Evolutionary conservation across 306 rosid genomes (phyloP), one percentile per base, ranked within the genome.

Genomic region (Albizia julibrissin): DNA sequence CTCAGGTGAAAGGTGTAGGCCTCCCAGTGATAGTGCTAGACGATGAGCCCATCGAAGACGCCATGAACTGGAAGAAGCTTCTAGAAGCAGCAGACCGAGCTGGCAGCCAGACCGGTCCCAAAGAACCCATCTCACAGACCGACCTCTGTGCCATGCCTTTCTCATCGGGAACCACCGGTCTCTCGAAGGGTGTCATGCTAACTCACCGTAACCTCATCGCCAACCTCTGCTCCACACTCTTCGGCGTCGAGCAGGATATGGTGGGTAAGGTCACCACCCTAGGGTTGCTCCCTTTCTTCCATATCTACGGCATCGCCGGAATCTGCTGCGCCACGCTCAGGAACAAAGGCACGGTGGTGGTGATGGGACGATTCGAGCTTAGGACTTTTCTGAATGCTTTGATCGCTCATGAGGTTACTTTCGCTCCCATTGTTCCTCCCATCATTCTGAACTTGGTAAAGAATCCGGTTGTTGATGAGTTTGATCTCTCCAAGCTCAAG

Each of bases 121-220:
- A 75, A 50, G 91, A 88, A 74, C 56, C 84, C 3, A 34, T 92
- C 46, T 47, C 81, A 6, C 99, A 93, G 79, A 89, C 47, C 76
- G 97, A 95, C 81, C 84, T 93, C 3, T 95, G 99, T 80, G 99
- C 97, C 8, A 90, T 95, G 85, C 98, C 99, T 7, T 95, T 95
- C 86, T 95, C 99, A 16, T 95, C 99, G 44, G 98, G 99, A 71
- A 93, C 99, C 70, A 95, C 99, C 42, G 98, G 98, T 37, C 14
- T 93, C 58, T 91, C 96, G 37, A 95, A 95, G 84, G 99, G 99
- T 49, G 99, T 95, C 24, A 93, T 95, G 99, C 90, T 93, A 10
- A 90, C 94, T 6, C 99, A 95, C 40, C 80, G 86, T 33, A 95
- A 92, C 58, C 84, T 95, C 2, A 89, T 93, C 11, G 98, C 99